Base-by-base conservation (phyloP, 257 asterid genomes). In the Buddleja alternifolia region DNA sequence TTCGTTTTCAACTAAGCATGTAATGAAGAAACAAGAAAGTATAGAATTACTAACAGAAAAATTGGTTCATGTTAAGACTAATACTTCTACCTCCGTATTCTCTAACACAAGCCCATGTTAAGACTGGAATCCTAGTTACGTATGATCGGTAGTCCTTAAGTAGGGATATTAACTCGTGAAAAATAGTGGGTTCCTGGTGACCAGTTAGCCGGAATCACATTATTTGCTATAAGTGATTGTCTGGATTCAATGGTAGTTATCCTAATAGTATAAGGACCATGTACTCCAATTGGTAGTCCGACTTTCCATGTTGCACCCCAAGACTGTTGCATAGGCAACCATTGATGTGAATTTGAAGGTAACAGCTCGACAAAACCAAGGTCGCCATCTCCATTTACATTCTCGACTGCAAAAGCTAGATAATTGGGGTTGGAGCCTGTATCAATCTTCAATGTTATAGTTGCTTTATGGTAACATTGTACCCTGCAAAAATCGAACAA, bases 311-410 rank as follows among this genome's bases (percentile, higher is more conserved):
- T 76, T 4, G 76, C 77, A 4, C 85, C 89, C 75, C 63, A 77
- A 10, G 70, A 23, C 6, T 63, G 67, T n/a, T 54, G 60, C 89
- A 81, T 81, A 2, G 73, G 59, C 2, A 67, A 48, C 81, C 80
- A 77, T 12, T 14, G 34, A 6, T 14, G 42, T 5, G 72, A 76
- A 6, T 71, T 47, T 3, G 74, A 15, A 0, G 82, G 37, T n/a
- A 34, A 39, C 11, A 85, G 41, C 23, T 80, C 74, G 0, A 70
- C 76, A 0, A 17, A 3, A 6, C 70, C 74, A 60, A 85, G 4
- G 20, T 83, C 84, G 9, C 92, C 89, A 42, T 79, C 87, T 52
- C 81, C 81, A 25, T 75, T 71, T 37, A 21, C 76, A 51, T 19
- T 60, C 63, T 81, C 85, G 23, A 74, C 12, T 12, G 81, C 69